Conservation (phyloP, 2,329 filamentous ascomycete species). For the Elsinoe necatrix region DNA sequence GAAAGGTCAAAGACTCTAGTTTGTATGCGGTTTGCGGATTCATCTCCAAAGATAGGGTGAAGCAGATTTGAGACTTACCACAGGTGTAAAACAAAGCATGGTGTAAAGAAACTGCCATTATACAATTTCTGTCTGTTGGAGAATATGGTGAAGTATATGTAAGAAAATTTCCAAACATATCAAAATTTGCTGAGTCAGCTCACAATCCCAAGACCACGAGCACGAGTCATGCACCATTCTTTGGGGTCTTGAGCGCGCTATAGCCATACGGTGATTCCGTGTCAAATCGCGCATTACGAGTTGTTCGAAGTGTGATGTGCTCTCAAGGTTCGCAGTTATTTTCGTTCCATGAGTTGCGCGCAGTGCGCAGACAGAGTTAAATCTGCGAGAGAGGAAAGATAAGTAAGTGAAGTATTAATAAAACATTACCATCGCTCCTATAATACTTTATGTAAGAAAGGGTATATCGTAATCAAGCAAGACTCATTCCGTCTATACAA, state of each 20-base stretch:
- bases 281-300: too few relatives aligned
- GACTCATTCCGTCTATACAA: not conserved
- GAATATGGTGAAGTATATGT: not conserved
- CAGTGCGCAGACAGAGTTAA: too few relatives aligned
- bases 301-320: too few relatives aligned
- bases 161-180: not conserved
- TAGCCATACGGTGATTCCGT: too few relatives aligned
- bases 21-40: conserved; percentile 65
- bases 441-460: not conserved
- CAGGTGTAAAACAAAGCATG: not conserved
- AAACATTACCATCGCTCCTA: not conserved
- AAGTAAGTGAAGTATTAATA: too few relatives aligned
- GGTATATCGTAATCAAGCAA: not conserved
- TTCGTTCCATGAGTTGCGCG: too few relatives aligned
- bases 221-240: too few relatives aligned
- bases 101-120: not conserved
- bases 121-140: not conserved
- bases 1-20: conserved; percentile 96
- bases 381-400: too few relatives aligned
- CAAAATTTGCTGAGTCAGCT: not conserved
- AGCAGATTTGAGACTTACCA: conserved; percentile 8
- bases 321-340: too few relatives aligned
- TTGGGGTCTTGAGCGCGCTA: too few relatives aligned
- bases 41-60: conserved; percentile 50
- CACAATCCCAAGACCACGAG: not conserved